Evolutionary conservation across 306 rosid species (phyloP).

Genomic region (Prunus dulcis): DNA sequence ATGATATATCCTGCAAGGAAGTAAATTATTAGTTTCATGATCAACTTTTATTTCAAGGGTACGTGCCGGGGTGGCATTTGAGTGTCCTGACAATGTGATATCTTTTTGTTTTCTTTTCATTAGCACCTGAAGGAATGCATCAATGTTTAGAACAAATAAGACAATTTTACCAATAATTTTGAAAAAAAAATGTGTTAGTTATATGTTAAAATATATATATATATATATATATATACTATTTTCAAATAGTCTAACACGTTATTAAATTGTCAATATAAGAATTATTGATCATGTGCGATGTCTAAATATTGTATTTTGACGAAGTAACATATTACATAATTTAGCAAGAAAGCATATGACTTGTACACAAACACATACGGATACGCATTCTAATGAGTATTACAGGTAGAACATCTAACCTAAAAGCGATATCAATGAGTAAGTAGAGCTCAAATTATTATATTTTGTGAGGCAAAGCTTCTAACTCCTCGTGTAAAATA

Average conservation of each 20-base stretch:
- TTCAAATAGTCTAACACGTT: not conserved
- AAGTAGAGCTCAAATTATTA: too few species aligned
- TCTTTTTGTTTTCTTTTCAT: too few species aligned
- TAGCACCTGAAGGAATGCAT: not conserved
- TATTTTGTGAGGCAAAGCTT: too few species aligned
- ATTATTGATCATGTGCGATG: not conserved
- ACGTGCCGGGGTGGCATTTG: not conserved
- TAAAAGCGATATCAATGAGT: too few species aligned
- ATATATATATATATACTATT: not conserved
- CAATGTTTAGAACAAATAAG: not conserved
- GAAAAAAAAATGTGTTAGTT: not conserved
- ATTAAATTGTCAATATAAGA: not conserved
- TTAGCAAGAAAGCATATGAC: not conserved
- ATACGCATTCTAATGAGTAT: too few species aligned
- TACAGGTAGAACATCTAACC: too few species aligned
- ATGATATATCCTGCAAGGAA: conserved; percentile 24
- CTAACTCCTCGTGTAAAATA: too few species aligned
- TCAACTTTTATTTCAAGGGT: not conserved
- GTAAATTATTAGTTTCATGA: not conserved
- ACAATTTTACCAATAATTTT: too few species aligned
- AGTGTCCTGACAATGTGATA: not conserved
- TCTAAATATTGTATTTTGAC: not conserved
- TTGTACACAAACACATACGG: not conserved
- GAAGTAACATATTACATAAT: not conserved
- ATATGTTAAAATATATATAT: not conserved